Conservation (phyloP, 208 protist genomes). For the Wallacemonas rigidus region DNA sequence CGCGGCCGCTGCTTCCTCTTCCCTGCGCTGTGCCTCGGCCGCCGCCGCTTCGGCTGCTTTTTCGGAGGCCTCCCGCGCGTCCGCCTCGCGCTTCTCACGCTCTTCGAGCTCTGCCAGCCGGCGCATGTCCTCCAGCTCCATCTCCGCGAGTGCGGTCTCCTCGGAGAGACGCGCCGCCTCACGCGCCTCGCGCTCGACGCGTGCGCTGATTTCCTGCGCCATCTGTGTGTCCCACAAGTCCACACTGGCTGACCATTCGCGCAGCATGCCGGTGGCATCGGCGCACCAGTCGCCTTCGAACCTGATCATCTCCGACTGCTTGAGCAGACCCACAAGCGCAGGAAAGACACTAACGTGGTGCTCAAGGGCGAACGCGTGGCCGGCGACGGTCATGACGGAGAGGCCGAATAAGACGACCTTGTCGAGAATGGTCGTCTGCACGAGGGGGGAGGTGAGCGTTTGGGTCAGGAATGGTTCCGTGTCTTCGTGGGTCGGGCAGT, state of each 20-base stretch:
- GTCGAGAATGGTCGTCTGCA: slow-evolving; percentile 48
- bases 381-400: slow-evolving; percentile 50
- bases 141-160: slow-evolving; percentile 38
- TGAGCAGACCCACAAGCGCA: slow-evolving; percentile 60
- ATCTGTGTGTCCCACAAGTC: slow-evolving; percentile 63
- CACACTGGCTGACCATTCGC: slow-evolving; percentile 50
- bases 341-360: slow-evolving; percentile 65
- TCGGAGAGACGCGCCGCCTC: slow-evolving; percentile 52
- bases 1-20: slow-evolving; percentile 26
- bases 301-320: slow-evolving; percentile 50
- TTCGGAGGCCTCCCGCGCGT: slow-evolving; percentile 15
- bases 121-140: slow-evolving; percentile 60
- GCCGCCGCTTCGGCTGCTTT: slow-evolving; percentile 25
- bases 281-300: slow-evolving; percentile 52
- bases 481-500: slow-evolving; percentile 77
- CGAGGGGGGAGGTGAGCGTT: slow-evolving; percentile 46
- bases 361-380: slow-evolving; percentile 48
- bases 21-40: slow-evolving; percentile 17
- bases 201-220: slow-evolving; percentile 64
- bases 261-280: slow-evolving; percentile 38
- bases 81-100: slow-evolving; percentile 25
- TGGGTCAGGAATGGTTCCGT: slow-evolving; percentile 58
- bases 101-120: slow-evolving; percentile 50
- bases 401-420: slow-evolving; percentile 60
- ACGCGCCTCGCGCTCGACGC: slow-evolving; percentile 60